Evolutionary conservation across 352 stramenopile species (phyloP).

Genomic region (Phytophthora rubi): DNA sequence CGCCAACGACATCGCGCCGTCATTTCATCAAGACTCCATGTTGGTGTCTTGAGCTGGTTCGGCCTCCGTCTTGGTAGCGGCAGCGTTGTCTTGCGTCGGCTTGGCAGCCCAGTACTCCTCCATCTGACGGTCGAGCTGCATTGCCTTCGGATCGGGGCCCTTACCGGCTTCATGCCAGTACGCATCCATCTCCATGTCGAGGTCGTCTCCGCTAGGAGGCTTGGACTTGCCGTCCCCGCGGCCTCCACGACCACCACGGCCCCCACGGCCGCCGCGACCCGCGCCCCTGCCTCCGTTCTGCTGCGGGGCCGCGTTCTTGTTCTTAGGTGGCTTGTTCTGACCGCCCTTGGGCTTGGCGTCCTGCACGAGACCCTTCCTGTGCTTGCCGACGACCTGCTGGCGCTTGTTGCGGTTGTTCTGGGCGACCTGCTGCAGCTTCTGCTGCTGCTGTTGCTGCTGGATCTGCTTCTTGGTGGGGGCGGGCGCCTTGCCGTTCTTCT

Average conservation of each 20-base stretch:
- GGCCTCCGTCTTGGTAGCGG: slow-evolving; percentile 23
- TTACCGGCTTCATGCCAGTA: slow-evolving; percentile 92
- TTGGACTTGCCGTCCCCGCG: slow-evolving; percentile 52
- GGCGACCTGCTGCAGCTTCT: slow-evolving; percentile 68
- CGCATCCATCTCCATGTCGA: slow-evolving; percentile 89
- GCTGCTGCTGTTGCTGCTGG: slow-evolving; percentile 59
- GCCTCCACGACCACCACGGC: slow-evolving; percentile 39
- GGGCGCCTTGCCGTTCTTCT: slow-evolving; percentile 21
- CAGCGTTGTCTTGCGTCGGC: slow-evolving; percentile 47
- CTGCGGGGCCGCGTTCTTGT: slow-evolving; percentile 34
- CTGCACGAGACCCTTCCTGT: slow-evolving; percentile 65
- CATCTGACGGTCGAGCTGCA: slow-evolving; percentile 85
- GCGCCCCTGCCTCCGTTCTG: slow-evolving; percentile 37
- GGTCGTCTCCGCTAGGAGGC: slow-evolving; percentile 66
- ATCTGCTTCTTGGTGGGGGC: slow-evolving; percentile 33
- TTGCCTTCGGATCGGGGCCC: slow-evolving; percentile 84
- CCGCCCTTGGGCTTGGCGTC: slow-evolving; percentile 46
- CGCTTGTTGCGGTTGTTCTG: slow-evolving; percentile 77
- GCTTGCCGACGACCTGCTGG: slow-evolving; percentile 76
- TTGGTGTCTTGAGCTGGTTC: slow-evolving; percentile 30
- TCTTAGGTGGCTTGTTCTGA: slow-evolving; percentile 36
- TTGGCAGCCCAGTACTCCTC: slow-evolving; percentile 91
- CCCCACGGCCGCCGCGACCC: slow-evolving; percentile 29
- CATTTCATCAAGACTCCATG: slow-evolving; percentile 43
- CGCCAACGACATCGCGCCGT: slow-evolving; percentile 32